Conservation (phyloP, 305 asterid species). For the Rubia balearica region DNA sequence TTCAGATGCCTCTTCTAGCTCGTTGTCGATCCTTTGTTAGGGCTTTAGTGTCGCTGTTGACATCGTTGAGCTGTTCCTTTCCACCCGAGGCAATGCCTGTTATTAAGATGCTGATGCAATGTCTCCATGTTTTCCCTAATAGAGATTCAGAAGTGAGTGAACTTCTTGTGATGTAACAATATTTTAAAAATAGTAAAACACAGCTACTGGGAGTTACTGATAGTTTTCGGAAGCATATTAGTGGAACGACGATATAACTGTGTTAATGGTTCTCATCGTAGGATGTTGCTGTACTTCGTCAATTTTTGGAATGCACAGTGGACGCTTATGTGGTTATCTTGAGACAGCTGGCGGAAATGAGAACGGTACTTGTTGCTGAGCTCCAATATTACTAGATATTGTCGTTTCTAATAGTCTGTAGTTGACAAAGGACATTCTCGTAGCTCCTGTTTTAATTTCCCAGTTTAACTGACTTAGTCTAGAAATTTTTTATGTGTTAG, state of each 20-base stretch:
- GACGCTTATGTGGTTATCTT: constrained; percentile 71
- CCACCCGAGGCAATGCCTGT: constrained; percentile 68
- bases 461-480: constrained; percentile 20
- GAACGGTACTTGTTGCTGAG: constrained; percentile 41
- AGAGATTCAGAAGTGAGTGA: constrained; percentile 63
- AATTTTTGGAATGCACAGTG: constrained; percentile 49
- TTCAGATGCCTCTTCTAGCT: constrained; percentile 38
- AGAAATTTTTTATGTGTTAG: constrained; percentile 29
- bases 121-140: constrained; percentile 55
- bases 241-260: not conserved
- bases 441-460: not conserved
- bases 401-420: not conserved
- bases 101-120: constrained; percentile 49
- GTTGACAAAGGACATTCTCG: constrained; percentile 9
- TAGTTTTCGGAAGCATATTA: not conserved
- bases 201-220: not conserved
- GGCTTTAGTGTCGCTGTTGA: constrained; percentile 55
- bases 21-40: constrained; percentile 39
- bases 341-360: constrained; percentile 58
- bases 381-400: constrained; percentile 6
- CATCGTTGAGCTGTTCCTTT: constrained; percentile 66
- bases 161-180: not conserved
- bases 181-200: not conserved
- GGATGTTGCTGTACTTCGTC: constrained; percentile 47
- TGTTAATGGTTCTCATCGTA: constrained; percentile 27